Evolutionary conservation across 1,139 yeast genomes (phyloP).

Genomic region (Suhomyces anneliseae): DNA sequence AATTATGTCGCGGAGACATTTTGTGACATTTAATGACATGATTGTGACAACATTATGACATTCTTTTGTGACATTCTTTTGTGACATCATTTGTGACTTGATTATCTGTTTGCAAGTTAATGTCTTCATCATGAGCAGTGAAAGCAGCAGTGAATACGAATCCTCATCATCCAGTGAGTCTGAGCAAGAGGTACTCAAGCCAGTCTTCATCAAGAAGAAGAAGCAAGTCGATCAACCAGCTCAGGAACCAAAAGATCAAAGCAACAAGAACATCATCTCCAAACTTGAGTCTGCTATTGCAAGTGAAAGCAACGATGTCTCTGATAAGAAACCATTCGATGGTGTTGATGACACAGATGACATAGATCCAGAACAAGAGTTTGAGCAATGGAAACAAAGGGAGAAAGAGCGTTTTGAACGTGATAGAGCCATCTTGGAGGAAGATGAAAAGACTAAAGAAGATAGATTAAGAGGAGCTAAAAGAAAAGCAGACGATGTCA

Average conservation of each 20-base stretch:
- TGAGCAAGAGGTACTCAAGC: constrained; percentile 4
- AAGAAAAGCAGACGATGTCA: constrained; percentile 21
- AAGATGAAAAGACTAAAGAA: constrained; percentile 31
- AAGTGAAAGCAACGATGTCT: neutral
- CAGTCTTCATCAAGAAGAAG: constrained; percentile 6
- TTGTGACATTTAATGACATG: too few relatives aligned
- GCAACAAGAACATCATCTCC: constrained; percentile 1
- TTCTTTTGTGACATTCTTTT: neutral
- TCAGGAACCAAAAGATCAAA: neutral
- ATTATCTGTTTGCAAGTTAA: too few relatives aligned
- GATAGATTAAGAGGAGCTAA: constrained; percentile 10
- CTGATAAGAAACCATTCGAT: constrained; percentile 11
- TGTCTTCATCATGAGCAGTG: neutral
- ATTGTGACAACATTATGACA: too few relatives aligned
- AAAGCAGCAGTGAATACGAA: constrained; percentile 9
- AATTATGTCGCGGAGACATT: too few relatives aligned
- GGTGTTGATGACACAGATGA: constrained; percentile 58
- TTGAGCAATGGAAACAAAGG: constrained; percentile 46
- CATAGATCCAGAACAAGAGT: constrained; percentile 48
- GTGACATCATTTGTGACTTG: too few relatives aligned
- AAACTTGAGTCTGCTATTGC: constrained; percentile 4
- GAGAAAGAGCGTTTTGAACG: constrained; percentile 42
- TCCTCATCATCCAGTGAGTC: constrained; percentile 3
- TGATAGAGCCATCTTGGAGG: constrained; percentile 38
- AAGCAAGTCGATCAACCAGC: neutral